Evolutionary conservation across 169 alveolate genomes (phyloP).

Genomic region (Plasmodium cynomolgi): DNA sequence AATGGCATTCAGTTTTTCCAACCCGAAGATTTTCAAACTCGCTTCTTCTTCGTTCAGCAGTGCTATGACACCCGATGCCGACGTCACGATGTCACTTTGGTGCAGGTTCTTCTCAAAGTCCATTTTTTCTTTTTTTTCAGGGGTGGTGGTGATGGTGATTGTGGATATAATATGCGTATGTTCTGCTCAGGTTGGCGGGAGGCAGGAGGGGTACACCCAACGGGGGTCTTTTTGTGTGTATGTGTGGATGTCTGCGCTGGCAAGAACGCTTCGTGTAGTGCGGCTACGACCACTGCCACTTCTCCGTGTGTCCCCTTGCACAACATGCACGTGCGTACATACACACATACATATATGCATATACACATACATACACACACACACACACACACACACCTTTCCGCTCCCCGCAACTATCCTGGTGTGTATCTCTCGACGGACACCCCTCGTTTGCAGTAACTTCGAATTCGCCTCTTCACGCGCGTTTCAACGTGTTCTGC

Average conservation of each 20-base stretch:
- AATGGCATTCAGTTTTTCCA: constrained; percentile 82
- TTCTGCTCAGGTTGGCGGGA: background rate
- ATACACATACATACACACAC: background rate
- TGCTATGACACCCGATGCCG: constrained; percentile 85
- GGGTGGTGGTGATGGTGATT: background rate
- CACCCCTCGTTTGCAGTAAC: background rate
- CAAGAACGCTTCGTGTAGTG: background rate
- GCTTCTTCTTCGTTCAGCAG: constrained; percentile 83
- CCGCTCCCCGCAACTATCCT: background rate
- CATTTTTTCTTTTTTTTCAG: constrained; percentile 1
- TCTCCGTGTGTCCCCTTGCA: background rate
- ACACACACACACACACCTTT: background rate
- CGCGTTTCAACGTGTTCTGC: background rate
- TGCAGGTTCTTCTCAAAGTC: constrained; percentile 25
- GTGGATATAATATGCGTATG: background rate
- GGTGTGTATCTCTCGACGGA: background rate
- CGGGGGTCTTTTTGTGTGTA: background rate
- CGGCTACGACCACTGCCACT: background rate
- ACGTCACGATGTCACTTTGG: constrained; percentile 75
- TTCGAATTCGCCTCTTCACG: background rate
- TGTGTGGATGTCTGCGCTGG: background rate
- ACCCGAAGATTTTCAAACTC: constrained; percentile 83
- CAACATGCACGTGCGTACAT: background rate
- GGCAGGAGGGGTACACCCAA: background rate
- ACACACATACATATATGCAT: background rate